Evolutionary conservation across 2,329 filamentous ascomycete species (phyloP).

Genomic region (Apiospora kogelbergensis): DNA sequence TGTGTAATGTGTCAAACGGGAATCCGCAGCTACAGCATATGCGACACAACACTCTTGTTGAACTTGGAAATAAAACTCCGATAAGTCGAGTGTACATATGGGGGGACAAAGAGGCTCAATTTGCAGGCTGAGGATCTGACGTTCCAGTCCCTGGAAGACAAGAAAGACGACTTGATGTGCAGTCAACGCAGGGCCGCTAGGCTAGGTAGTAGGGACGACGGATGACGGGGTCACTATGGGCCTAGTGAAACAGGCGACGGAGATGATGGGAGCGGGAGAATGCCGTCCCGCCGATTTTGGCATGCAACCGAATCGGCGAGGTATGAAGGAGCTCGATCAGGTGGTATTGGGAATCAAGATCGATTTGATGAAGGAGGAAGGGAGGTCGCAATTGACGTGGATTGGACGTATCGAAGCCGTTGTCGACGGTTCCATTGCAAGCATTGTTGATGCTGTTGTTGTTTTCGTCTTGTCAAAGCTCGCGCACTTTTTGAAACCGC

Average conservation of each 20-base stretch:
- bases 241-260: neutral
- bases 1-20: constrained; percentile 1
- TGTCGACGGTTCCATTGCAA: constrained; percentile 3
- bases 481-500: neutral
- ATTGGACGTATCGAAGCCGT: neutral
- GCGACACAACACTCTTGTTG: too few species aligned
- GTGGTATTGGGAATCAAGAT: neutral
- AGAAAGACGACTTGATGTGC: neutral
- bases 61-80: neutral
- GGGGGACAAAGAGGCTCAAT: neutral
- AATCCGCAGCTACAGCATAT: neutral
- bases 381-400: neutral
- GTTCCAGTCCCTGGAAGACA: neutral
- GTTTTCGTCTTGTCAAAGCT: neutral
- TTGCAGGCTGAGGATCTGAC: neutral
- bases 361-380: constrained; percentile 4
- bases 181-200: neutral
- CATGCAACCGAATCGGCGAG: neutral
- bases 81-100: too few species aligned
- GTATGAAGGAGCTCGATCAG: neutral
- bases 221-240: neutral
- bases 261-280: neutral
- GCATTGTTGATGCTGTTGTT: neutral
- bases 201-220: neutral
- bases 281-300: neutral